Evolutionary conservation across 306 rosid species (phyloP).

Genomic region (Crotalaria pallida): DNA sequence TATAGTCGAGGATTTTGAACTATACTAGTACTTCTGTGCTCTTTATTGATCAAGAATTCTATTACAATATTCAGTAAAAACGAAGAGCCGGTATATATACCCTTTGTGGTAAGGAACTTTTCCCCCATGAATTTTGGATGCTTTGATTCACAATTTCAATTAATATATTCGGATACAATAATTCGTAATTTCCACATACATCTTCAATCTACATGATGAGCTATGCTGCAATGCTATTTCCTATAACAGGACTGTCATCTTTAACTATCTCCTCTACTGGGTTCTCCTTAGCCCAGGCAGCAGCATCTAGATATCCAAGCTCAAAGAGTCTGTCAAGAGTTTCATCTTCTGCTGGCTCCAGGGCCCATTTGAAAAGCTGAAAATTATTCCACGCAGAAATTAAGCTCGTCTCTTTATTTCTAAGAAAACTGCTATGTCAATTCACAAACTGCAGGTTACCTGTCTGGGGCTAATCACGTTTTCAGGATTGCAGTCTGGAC

Average conservation of each 20-base stretch:
- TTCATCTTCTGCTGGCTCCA: conserved; percentile 82
- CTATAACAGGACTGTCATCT: conserved; percentile 36
- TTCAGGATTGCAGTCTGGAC: conserved; percentile 50
- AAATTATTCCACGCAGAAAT: conserved; percentile 15
- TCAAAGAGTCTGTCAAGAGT: conserved; percentile 73
- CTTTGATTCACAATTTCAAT: conserved; percentile 11
- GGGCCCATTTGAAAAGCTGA: conserved; percentile 50
- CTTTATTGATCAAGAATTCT: neutral
- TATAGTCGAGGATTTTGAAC: neutral
- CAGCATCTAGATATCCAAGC: conserved; percentile 82
- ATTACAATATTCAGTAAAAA: conserved; percentile 18
- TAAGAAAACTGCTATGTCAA: neutral
- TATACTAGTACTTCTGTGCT: neutral
- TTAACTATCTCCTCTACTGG: conserved; percentile 57
- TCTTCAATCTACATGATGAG: conserved; percentile 13
- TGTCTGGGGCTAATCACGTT: conserved; percentile 32
- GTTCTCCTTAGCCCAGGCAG: conserved; percentile 77
- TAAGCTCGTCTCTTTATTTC: neutral
- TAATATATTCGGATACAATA: conserved; percentile 14
- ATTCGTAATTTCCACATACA: conserved; percentile 1
- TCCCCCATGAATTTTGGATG: neutral
- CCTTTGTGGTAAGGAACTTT: neutral
- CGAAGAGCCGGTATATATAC: neutral
- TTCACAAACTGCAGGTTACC: conserved; percentile 33
- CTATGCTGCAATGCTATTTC: conserved; percentile 25